Evolutionary conservation across 2,329 filamentous ascomycete genomes (phyloP), one percentile per base, ranked within the genome.

Genomic region (Aspergillus candidus): DNA sequence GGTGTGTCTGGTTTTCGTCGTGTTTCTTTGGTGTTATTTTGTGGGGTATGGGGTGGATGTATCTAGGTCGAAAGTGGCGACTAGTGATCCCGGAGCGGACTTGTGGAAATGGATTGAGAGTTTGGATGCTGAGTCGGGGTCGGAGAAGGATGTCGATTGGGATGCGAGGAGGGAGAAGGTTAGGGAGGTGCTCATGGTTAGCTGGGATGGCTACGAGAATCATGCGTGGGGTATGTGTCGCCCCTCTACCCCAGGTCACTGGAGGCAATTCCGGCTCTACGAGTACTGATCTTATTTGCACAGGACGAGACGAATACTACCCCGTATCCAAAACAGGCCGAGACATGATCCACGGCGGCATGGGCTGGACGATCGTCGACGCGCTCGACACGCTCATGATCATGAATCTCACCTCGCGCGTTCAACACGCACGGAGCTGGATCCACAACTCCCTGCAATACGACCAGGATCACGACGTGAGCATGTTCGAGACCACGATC

Each of bases 301-400:
- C 46, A 65, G 58, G 60, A 31, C 55, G 57, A 57, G 93, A 98
- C 63, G 84, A 93, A 66, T 98, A 86, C 63, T 82, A 88, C 56
- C 93, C 93, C 1, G 70, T 91, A 22, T 82, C 86, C 5, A 93
- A 93, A 63, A 80, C 72, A 13, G 87, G 88, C 39, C 76, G 75
- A 40, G 82, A 93, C 57, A 97, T 98, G 91, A 83, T 88, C 6
- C 77, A 84, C 3, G 82, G 88, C 50, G 93, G 91, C 18, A 77
- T 98, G 68, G 93, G 93, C 27, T 98, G 94, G 93, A 97, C 97
- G 59, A 96, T 98, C 50, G 84, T 98, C 45, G 93, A 98, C 70
- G 83, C 91, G 11, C 73, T 98, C 51, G 93, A 98, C 67, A 98
- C 93, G 1, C 79, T 97, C 76, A 98, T 98, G 72, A 75, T 98